phyloP scores from a whole-genome alignment of 179 eudicot species.

The Drosera spatulata region DNA sequence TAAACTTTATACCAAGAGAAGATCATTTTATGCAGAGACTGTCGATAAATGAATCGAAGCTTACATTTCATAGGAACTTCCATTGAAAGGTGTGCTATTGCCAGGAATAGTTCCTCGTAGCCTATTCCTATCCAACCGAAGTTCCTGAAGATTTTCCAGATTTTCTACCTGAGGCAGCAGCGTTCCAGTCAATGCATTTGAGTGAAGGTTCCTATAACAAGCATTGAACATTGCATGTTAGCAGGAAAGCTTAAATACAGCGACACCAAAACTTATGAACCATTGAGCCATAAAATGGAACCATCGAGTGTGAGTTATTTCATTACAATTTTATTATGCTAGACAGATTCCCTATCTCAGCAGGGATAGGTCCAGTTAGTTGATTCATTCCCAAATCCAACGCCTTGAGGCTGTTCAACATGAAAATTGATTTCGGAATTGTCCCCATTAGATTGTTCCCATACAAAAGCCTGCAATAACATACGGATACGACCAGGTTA shows the following conservation, averaged over 20 bases:
- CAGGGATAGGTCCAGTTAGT: constrained; percentile 73
- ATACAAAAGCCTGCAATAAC: constrained; percentile 51
- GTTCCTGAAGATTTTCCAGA: constrained; percentile 60
- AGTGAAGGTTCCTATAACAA: constrained; percentile 56
- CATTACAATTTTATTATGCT: constrained; percentile 52
- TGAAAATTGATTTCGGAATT: constrained; percentile 74
- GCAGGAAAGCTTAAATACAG: constrained; percentile 1
- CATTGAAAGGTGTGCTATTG: constrained; percentile 16
- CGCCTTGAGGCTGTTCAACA: constrained; percentile 46
- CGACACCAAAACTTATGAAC: constrained; percentile 5
- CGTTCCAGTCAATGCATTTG: constrained; percentile 68
- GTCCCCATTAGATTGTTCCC: constrained; percentile 65
- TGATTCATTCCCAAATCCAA: constrained; percentile 83
- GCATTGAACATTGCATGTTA: neutral
- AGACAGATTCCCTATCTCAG: constrained; percentile 52
- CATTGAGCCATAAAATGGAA: constrained; percentile 1
- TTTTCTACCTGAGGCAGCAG: constrained; percentile 60
- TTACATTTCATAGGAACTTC: constrained; percentile 49
- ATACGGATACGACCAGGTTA: constrained; percentile 3
- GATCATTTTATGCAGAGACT: neutral
- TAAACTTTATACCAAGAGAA: too few species aligned
- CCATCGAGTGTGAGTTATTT: constrained; percentile 6
- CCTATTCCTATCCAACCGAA: constrained; percentile 75
- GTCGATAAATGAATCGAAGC: constrained; percentile 6
- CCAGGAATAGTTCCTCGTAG: constrained; percentile 66